phyloP scores from a whole-genome alignment of 164 flowering plant genomes.

The Annona cherimola region DNA sequence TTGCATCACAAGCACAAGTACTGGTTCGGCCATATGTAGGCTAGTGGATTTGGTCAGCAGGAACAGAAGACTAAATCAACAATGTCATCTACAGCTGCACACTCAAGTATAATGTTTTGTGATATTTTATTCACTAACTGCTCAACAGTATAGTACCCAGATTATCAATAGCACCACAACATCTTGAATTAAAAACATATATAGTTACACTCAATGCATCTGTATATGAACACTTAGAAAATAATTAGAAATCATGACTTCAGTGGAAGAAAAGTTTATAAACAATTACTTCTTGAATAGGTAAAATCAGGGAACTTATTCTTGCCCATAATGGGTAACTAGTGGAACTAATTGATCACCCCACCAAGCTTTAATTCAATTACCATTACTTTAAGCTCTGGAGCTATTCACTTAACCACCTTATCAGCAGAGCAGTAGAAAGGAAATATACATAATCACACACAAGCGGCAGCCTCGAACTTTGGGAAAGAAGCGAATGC shows the following conservation, averaged over 20 bases:
- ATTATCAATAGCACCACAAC: background rate
- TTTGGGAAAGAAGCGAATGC: conserved; percentile 58
- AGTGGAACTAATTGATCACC: background rate
- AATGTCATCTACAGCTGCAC: too few relatives aligned
- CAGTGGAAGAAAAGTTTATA: background rate
- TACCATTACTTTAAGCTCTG: background rate
- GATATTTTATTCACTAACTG: too few relatives aligned
- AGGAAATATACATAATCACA: conserved; percentile 8
- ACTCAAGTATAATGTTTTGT: too few relatives aligned
- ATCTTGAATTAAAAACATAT: background rate
- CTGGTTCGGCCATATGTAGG: too few relatives aligned
- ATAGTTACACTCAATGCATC: background rate
- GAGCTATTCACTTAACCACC: background rate
- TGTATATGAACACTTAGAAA: background rate
- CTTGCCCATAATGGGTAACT: background rate
- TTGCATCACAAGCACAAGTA: too few relatives aligned
- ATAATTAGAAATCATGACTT: background rate
- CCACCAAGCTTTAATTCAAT: background rate
- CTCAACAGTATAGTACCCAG: too few relatives aligned
- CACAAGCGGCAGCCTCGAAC: conserved; percentile 66
- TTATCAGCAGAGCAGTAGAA: background rate
- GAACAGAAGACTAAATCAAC: too few relatives aligned
- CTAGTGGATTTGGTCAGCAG: too few relatives aligned
- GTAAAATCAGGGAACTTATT: background rate
- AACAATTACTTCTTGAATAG: background rate